These are phyloP conservation scores for Spergularia azorica DNA, from an alignment of 179 eudicot species.

Conservation along the genomic window DNA sequence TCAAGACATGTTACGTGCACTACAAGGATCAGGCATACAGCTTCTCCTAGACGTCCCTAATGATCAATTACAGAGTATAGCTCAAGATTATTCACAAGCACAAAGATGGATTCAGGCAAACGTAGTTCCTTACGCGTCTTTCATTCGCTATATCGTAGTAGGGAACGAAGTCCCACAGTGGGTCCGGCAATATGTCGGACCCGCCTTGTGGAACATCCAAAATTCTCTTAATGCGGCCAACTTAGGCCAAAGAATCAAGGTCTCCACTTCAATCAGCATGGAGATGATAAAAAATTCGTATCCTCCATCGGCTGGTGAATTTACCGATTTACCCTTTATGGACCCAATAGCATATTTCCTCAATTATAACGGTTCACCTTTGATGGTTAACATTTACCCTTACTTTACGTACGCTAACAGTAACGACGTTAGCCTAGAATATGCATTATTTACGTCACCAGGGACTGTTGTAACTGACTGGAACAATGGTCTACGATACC, in stretches of 20 bases:
- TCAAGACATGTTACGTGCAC: conserved; percentile 43
- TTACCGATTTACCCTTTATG: conserved; percentile 7
- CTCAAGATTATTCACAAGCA: conserved; percentile 34
- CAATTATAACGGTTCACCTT: neutral
- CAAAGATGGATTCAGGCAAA: conserved; percentile 47
- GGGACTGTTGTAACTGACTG: conserved; percentile 25
- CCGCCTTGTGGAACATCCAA: conserved; percentile 48
- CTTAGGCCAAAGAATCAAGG: conserved; percentile 42
- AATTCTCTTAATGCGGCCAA: conserved; percentile 32
- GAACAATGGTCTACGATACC: conserved; percentile 22
- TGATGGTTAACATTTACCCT: conserved; percentile 5
- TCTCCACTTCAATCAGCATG: conserved; percentile 23
- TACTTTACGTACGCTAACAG: neutral
- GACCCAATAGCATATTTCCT: neutral
- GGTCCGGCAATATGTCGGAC: conserved; percentile 34
- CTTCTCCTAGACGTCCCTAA: conserved; percentile 45
- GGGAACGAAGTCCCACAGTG: conserved; percentile 54
- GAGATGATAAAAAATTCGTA: neutral
- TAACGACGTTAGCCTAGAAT: conserved; percentile 16
- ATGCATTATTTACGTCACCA: conserved; percentile 34
- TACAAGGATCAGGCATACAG: conserved; percentile 50
- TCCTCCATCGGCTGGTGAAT: conserved; percentile 2
- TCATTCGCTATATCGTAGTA: conserved; percentile 47
- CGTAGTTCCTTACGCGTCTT: conserved; percentile 35
- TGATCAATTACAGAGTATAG: conserved; percentile 27